phyloP scores from a whole-genome alignment of 148 eudicot species.

The Fagopyrum homotropicum region DNA sequence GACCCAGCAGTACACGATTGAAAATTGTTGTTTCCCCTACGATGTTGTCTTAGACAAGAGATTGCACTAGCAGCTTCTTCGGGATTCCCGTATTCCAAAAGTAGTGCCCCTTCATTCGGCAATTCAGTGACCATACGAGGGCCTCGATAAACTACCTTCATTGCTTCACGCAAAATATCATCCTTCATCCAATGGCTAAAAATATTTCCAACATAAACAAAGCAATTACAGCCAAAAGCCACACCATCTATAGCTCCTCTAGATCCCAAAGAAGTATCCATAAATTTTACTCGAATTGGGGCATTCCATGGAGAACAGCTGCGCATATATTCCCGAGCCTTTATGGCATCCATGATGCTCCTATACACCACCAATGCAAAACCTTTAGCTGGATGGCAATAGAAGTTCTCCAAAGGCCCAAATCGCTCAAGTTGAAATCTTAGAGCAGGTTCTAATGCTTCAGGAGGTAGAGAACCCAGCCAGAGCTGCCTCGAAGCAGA shows the following conservation, averaged over 20 bases:
- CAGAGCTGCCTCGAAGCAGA: conserved; percentile 85
- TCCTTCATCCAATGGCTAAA: conserved; percentile 67
- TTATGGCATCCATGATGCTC: conserved; percentile 74
- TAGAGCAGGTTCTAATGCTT: conserved; percentile 67
- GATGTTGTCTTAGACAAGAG: conserved; percentile 58
- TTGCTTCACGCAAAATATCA: conserved; percentile 67
- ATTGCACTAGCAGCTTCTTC: conserved; percentile 81
- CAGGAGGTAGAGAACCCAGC: conserved; percentile 81
- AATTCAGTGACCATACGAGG: conserved; percentile 76
- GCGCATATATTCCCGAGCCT: conserved; percentile 71
- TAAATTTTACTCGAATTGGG: conserved; percentile 61
- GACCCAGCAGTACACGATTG: conserved; percentile 22
- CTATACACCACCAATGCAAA: conserved; percentile 68
- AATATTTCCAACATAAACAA: conserved; percentile 72
- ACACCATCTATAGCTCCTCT: conserved; percentile 64
- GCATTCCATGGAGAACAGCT: conserved; percentile 82
- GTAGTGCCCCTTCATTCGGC: conserved; percentile 68
- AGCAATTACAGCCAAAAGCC: conserved; percentile 76
- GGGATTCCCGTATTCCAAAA: conserved; percentile 82
- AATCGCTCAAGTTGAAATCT: conserved; percentile 78
- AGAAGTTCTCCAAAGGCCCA: conserved; percentile 68
- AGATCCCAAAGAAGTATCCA: conserved; percentile 80
- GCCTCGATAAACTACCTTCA: conserved; percentile 48
- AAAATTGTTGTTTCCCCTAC: conserved; percentile 40
- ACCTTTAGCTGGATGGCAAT: conserved; percentile 47